phyloP scores from a whole-genome alignment of 192 early-diverging fungal species.

The Chytriomyces sp. region DNA sequence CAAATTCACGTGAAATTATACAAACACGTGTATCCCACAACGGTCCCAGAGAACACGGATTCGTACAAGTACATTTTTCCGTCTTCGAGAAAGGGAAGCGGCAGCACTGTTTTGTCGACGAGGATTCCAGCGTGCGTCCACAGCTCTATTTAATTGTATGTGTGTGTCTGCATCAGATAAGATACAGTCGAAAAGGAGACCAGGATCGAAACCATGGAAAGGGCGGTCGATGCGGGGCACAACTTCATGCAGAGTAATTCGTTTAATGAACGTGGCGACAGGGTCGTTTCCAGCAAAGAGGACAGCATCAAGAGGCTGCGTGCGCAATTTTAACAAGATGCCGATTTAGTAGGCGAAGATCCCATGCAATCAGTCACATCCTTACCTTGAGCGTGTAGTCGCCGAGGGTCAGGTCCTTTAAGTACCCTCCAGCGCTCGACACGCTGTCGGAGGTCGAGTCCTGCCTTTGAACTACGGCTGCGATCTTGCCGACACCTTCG shows the following conservation, averaged over 20 bases:
- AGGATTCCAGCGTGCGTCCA: constrained; percentile 43
- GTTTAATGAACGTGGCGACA: constrained; percentile 36
- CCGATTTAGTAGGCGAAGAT: background rate
- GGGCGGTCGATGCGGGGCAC: background rate
- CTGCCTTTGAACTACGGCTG: background rate
- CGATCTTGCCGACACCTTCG: background rate
- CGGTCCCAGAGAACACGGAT: constrained; percentile 36
- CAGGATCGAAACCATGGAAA: background rate
- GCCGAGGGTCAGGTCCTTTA: constrained; percentile 8
- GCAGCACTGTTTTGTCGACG: constrained; percentile 40
- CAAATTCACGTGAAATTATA: background rate
- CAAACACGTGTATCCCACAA: constrained; percentile 31
- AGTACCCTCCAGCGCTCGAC: background rate
- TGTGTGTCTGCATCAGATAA: background rate
- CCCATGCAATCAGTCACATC: background rate
- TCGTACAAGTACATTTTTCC: constrained; percentile 43
- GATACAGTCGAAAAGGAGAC: background rate
- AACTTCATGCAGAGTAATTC: constrained; percentile 27
- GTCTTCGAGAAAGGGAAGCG: constrained; percentile 35
- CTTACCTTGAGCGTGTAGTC: constrained; percentile 11
- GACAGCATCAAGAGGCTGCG: constrained; percentile 40
- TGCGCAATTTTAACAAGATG: background rate
- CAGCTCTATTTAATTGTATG: constrained; percentile 4
- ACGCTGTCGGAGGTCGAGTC: background rate
- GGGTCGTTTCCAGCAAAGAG: constrained; percentile 42